These are phyloP conservation scores for Daldinia concentrica DNA, from an alignment of 495 filamentous ascomycete species.

Conservation along the genomic window DNA sequence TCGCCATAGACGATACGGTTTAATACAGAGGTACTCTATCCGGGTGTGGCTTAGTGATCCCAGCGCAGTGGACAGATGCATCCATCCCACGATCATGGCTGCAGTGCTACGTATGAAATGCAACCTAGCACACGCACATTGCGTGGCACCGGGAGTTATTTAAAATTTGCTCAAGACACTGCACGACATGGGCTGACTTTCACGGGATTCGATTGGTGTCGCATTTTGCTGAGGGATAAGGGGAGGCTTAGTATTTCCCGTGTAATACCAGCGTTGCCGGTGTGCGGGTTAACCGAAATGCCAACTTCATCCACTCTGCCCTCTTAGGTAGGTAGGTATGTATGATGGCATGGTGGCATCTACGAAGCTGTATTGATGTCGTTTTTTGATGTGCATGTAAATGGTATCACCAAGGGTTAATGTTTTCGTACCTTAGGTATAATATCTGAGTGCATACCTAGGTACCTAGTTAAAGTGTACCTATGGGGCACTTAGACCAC, in stretches of 20 bases:
- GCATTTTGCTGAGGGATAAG: slow-evolving; percentile 12
- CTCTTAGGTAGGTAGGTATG: slow-evolving; percentile 4
- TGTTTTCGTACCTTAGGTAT: background rate
- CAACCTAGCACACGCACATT: slow-evolving; percentile 29
- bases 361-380: background rate
- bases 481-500: background rate
- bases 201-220: slow-evolving; percentile 39
- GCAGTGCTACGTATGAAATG: slow-evolving; percentile 42
- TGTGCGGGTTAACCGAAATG: slow-evolving; percentile 13
- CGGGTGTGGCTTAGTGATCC: slow-evolving; percentile 25
- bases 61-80: slow-evolving; percentile 42
- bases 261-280: slow-evolving; percentile 17
- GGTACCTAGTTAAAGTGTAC: background rate
- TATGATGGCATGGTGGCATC: background rate
- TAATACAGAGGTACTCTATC: slow-evolving; percentile 26
- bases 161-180: slow-evolving; percentile 41
- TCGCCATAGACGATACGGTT: background rate
- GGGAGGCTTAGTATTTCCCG: slow-evolving; percentile 31
- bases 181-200: slow-evolving; percentile 41
- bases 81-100: slow-evolving; percentile 41
- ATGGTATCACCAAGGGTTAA: no score
- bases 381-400: no score
- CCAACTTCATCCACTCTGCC: slow-evolving; percentile 8
- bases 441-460: no score
- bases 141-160: slow-evolving; percentile 36